Base-by-base conservation (phyloP, 1,284 basidiomycete species). In the Singerocomus rubriflavus region DNA sequence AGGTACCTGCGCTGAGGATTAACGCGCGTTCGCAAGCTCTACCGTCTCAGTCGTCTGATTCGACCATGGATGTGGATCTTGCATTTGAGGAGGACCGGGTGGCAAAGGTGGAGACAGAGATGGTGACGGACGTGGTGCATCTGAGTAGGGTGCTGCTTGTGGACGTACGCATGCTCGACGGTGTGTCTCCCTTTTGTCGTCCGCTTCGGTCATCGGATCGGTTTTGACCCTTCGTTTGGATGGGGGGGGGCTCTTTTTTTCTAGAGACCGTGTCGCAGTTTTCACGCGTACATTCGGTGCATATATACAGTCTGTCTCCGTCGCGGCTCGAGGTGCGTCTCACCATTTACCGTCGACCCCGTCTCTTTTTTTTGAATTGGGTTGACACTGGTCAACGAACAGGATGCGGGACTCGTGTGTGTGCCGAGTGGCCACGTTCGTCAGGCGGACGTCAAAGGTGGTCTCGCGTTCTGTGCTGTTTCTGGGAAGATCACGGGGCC, bases 231-330 rank as follows among this genome's bases (percentile, higher is more conserved):
- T 21, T 21, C 21, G 21, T 21, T 21, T 21, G 21, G 21, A 4
- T 21, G 21, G 21, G 21, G 21, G 21, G 21, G 21, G 21, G 2
- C 21, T 51, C n/a, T 10, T 41, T 29, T 45, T 35, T n/a, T 39
- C 17, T 43, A 88, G 85, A 59, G 48, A 72, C 74, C 0, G 81
- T 75, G 62, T 61, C 69, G 4, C 71, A 74, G 44, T 86, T 82
- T 56, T 57, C 62, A 1, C 72, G 71, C 26, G 59, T 86, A 25
- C 62, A 74, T 54, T 77, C 77, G 1, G 69, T 81, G 14, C 80
- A 86, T 57, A 65, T 90, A 4, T 88, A 90, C 61, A 80, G 84
- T 57, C 60, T 90, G 27, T 81, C 86, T 2, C 79, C 84, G 1
- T 76, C 80, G 2, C 75, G 73, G 6, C 63, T 88, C 38, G 72